Conservation (phyloP, 1,139 yeast species). For the Yamadazyma diospyri region DNA sequence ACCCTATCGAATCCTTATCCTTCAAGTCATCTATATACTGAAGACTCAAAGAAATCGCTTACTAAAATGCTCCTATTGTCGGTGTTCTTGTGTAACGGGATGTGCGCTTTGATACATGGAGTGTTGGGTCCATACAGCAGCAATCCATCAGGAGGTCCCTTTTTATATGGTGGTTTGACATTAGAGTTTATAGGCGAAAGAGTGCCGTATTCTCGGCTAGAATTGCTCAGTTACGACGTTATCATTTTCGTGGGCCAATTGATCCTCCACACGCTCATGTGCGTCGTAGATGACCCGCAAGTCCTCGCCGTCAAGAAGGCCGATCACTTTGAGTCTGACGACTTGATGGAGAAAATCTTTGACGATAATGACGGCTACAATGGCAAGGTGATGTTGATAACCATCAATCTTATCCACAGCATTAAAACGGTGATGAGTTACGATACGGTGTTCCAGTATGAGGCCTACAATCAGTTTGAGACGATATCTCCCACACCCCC, state of each 20-base stretch:
- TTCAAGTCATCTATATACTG: constrained; percentile 17
- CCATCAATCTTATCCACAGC: constrained; percentile 24
- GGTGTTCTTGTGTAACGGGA: constrained; percentile 22
- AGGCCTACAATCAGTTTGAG: constrained; percentile 1
- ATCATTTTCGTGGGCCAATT: constrained; percentile 26
- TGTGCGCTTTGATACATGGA: constrained; percentile 27
- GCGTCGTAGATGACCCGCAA: constrained; percentile 29
- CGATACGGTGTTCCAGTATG: constrained; percentile 8
- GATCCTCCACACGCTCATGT: constrained; percentile 30
- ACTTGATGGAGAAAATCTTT: constrained; percentile 13
- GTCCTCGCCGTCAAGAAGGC: constrained; percentile 18
- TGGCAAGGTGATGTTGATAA: constrained; percentile 34
- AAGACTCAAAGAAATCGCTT: constrained; percentile 26
- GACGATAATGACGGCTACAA: constrained; percentile 37
- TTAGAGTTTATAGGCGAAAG: constrained; percentile 43
- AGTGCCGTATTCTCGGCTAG: constrained; percentile 23
- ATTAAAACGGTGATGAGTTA: constrained; percentile 21
- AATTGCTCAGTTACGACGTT: constrained; percentile 27
- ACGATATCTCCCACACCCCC: neutral
- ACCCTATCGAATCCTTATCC: constrained; percentile 27
- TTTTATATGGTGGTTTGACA: constrained; percentile 34
- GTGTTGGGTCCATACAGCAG: constrained; percentile 24
- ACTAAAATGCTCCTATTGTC: constrained; percentile 26
- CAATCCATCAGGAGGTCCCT: constrained; percentile 17
- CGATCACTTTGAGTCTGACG: constrained; percentile 2